Evolutionary conservation across 1,139 yeast species (phyloP), one percentile per base, ranked within the genome.

Genomic region (Debaryomyces sp.): DNA sequence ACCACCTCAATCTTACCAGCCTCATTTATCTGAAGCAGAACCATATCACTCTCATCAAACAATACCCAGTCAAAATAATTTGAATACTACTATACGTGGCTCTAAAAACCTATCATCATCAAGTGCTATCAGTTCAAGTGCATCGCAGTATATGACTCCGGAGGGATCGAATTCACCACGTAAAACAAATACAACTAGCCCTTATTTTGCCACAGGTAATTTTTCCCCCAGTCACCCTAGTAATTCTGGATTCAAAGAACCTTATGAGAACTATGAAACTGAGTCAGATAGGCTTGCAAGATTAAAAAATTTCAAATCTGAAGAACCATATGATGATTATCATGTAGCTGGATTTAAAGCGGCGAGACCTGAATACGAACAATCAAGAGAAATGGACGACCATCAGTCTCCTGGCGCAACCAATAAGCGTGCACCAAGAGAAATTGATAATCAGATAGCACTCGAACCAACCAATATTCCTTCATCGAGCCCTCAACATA

Each of bases 241-340:
- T 9, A 13, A 17, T 13, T n/a, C 35, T 6, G 15, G 21, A 8
- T 63, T 60, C 50, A 54, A 52, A 21, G 68, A 64, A 49, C 67
- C 67, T 1, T 61, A 49, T 32, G 67, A 63, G 10, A 53, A 54
- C 23, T 62, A 62, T 44, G 60, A 54, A 8, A 62, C 63, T 4
- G 58, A 56, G 15, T 54, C 50, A 32, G 64, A 58, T 23, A 49
- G 32, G 21, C 45, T 23, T n/a, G 47, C 46, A 35, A 45, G 36
- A 38, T 18, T 30, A 15, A 41, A 4, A 50, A 46, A 37, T 49
- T 46, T 32, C 18, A 49, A 9, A 5, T 48, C 57, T 26, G 56
- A 50, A 15, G 75, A 71, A 42, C 76, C 75, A 2, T 69, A 60
- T 48, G 68, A 69, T 3, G 59, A 61, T 43, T 68, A 70, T 49